A percentile compares a stretch with the other conserved stretches of the same genome.
These are phyloP conservation scores for Cudoniella acicularis DNA, from an alignment of 495 filamentous ascomycete genomes.

Conservation along the genomic window DNA sequence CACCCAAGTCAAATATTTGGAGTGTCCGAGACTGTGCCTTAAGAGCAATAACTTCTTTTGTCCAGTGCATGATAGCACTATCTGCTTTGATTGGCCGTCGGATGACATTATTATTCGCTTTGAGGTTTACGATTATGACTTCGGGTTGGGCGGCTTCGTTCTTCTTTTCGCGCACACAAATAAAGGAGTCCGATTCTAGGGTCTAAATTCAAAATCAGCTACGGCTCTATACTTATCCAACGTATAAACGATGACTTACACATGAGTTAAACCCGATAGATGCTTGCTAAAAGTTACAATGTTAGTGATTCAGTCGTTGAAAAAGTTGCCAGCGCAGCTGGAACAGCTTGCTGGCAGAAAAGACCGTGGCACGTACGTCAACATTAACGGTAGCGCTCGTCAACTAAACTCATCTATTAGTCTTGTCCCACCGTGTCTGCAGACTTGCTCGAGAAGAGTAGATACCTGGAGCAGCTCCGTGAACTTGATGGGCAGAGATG, in stretches of 20 bases:
- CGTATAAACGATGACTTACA: conserved; percentile 53
- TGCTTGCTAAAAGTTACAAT: conserved; percentile 48
- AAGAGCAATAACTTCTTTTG: conserved; percentile 89
- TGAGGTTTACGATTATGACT: conserved; percentile 95
- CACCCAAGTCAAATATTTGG: conserved; percentile 92
- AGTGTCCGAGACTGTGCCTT: conserved; percentile 88
- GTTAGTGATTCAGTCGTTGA: conserved; percentile 35
- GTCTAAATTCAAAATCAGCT: conserved; percentile 54
- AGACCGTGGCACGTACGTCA: conserved; percentile 54
- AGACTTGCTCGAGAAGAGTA: conserved; percentile 9
- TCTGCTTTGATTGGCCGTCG: conserved; percentile 96
- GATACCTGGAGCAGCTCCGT: conserved; percentile 86
- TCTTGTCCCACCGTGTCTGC: conserved; percentile 7
- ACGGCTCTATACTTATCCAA: neutral
- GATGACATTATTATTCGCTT: conserved; percentile 80
- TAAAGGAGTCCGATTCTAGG: conserved; percentile 91
- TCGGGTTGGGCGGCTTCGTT: conserved; percentile 77
- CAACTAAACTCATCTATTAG: conserved; percentile 47
- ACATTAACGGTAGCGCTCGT: conserved; percentile 64
- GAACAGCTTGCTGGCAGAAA: neutral
- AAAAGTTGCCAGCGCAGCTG: conserved; percentile 13
- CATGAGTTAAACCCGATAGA: conserved; percentile 97
- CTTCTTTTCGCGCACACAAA: conserved; percentile 92
- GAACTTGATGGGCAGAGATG: conserved; percentile 84
- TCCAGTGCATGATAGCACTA: conserved; percentile 99